These are phyloP conservation scores for Monosporascus sp. DNA, from an alignment of 2,329 filamentous ascomycete species.

Conservation along the genomic window DNA sequence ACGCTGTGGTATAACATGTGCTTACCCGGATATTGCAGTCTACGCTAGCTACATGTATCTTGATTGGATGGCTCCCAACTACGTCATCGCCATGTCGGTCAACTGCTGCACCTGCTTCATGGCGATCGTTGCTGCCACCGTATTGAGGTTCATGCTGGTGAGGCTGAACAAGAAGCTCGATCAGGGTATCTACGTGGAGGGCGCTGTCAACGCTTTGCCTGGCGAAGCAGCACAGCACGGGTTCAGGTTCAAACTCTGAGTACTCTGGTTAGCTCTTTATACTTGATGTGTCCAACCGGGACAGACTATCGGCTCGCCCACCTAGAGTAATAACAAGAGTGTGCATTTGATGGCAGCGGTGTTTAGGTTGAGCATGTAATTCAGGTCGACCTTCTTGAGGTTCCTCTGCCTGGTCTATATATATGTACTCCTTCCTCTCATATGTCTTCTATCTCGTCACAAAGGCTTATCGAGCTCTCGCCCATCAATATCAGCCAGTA, in stretches of 20 bases:
- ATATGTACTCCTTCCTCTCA: no score
- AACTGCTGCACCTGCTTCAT: slow-evolving; percentile 62
- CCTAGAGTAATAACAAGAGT: no score
- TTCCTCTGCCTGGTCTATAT: no score
- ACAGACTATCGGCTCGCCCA: no score
- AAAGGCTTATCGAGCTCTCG: no score
- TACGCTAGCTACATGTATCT: slow-evolving; percentile 67
- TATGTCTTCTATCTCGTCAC: no score
- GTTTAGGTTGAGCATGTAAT: no score
- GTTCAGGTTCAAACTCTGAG: slow-evolving; percentile 60
- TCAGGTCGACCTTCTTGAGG: no score
- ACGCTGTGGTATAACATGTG: no score
- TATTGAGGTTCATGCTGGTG: slow-evolving; percentile 58
- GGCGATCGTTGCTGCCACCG: slow-evolving; percentile 57
- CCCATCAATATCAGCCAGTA: no score
- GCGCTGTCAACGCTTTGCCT: slow-evolving; percentile 51
- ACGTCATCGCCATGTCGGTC: slow-evolving; percentile 58
- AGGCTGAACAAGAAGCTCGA: slow-evolving; percentile 67
- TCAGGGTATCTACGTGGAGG: slow-evolving; percentile 51
- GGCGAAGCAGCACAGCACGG: slow-evolving; percentile 54
- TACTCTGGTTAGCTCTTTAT: fast-evolving
- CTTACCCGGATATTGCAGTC: slow-evolving; percentile 26
- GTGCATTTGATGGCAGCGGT: no score
- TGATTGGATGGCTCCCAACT: slow-evolving; percentile 36
- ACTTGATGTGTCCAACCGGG: no score